Evolutionary conservation across 2,329 filamentous ascomycete genomes (phyloP), one percentile per base, ranked within the genome.

Genomic region (Pseudocercospora crystallina): DNA sequence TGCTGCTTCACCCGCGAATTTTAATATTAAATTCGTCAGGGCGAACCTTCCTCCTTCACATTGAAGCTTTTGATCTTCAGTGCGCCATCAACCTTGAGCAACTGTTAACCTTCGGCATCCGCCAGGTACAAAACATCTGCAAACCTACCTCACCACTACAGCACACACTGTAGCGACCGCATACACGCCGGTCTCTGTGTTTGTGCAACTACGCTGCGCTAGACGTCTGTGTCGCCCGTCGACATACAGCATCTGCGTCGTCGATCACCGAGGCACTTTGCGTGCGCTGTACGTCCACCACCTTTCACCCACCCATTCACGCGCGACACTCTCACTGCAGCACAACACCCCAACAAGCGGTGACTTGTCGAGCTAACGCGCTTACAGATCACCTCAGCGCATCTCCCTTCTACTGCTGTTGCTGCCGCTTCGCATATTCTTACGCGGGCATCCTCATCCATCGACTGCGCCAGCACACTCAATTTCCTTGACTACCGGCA

Each of bases 11-110:
- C 43, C 45, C 45, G 50, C 45, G 50, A 53, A 45, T 53, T 35
- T 47, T 38, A 44, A 49, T 46, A 52, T 56, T 49, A 51, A 58
- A 52, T 49, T 51, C 47, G 43, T 37, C 55, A 57, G 40, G 30
- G 40, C 48, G 47, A 54, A 50, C 48, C 54, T 52, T 52, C 47
- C 44, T 41, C 31, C 26, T 26, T 32, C 47, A 47, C 47, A 30
- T 36, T 40, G 50, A 53, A 58, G 56, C 54, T 55, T 57, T 58
- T 43, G 51, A 43, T 49, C 52, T 53, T 38, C 57, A 51, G 52
- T 58, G 52, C 57, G 57, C 57, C 55, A 58, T 54, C 55, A 60
- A 60, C 57, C 57, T 60, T 52, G 57, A 60, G 57, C 55, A 41
- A 53, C 48, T 53, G 35, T 60, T 54, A 58, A 56, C 55, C 57